Evolutionary conservation across 768 basidiomycete genomes (phyloP).

Genomic region (Tricholoma saponaceum): DNA sequence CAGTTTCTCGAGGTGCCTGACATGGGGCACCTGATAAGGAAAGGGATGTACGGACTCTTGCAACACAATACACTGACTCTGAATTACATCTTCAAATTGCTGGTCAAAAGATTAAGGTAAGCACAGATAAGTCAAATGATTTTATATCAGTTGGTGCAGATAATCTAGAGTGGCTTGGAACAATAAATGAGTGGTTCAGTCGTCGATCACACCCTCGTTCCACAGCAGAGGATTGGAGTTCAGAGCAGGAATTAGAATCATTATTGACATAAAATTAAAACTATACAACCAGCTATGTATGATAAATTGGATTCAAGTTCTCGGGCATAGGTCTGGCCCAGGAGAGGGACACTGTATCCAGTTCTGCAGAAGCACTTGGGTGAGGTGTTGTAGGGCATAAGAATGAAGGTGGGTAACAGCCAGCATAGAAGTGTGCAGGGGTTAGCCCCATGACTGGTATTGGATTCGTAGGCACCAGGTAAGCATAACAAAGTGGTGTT

Average conservation of each 20-base stretch:
- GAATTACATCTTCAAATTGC: not conserved
- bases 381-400: not conserved
- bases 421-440: not conserved
- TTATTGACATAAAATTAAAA: not conserved
- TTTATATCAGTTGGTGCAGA: slow-evolving; percentile 17
- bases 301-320: not conserved
- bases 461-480: not conserved
- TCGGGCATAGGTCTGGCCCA: too few relatives aligned
- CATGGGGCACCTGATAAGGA: slow-evolving; percentile 21
- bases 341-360: too few relatives aligned
- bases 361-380: too few relatives aligned
- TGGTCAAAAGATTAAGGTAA: not conserved
- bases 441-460: not conserved
- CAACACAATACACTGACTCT: not conserved
- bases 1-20: slow-evolving; percentile 18
- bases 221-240: slow-evolving; percentile 5
- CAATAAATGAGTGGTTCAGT: slow-evolving; percentile 8
- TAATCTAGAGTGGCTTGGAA: slow-evolving; percentile 2
- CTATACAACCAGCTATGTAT: not conserved
- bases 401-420: not conserved
- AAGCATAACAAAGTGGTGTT: not conserved
- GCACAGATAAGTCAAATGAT: not conserved
- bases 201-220: slow-evolving; percentile 1
- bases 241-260: not conserved
- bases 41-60: slow-evolving; percentile 4